These are phyloP conservation scores for Mortierella sp. DNA, from an alignment of 371 early-diverging fungal species.

Conservation along the genomic window DNA sequence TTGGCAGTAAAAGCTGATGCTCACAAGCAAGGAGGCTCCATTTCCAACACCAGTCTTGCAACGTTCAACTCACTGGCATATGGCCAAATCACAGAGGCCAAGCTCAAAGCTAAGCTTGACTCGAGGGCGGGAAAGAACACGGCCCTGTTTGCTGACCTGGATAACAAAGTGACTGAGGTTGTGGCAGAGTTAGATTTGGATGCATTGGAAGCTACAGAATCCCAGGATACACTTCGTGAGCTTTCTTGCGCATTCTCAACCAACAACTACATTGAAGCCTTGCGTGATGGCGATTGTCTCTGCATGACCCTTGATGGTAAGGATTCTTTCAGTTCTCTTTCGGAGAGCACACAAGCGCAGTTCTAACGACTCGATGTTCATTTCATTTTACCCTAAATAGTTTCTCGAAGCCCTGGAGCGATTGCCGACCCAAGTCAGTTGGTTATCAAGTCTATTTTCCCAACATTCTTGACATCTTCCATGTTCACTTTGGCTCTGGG, in stretches of 20 bases:
- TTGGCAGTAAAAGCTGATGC: conserved; percentile 52
- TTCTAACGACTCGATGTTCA: not conserved
- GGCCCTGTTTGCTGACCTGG: conserved; percentile 48
- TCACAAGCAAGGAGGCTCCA: conserved; percentile 47
- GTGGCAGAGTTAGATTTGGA: conserved; percentile 50
- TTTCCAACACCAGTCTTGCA: conserved; percentile 58
- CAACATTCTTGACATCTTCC: conserved; percentile 54
- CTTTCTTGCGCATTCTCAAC: conserved; percentile 57
- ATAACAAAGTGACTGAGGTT: conserved; percentile 43
- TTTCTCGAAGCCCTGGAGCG: conserved; percentile 46
- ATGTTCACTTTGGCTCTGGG: conserved; percentile 56
- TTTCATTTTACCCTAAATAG: conserved; percentile 6
- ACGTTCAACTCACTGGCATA: conserved; percentile 58
- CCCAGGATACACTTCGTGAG: conserved; percentile 39
- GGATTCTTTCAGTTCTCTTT: not conserved
- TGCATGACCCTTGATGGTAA: conserved; percentile 58
- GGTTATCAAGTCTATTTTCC: conserved; percentile 57
- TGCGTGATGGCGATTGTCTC: conserved; percentile 58
- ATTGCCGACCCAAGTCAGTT: conserved; percentile 59
- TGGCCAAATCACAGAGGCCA: conserved; percentile 44
- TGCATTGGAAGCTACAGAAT: conserved; percentile 36
- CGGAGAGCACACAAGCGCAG: not conserved
- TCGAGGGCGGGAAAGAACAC: conserved; percentile 54
- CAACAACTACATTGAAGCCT: conserved; percentile 56
- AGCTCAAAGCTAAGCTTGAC: conserved; percentile 54